Conservation (phyloP, 805 yeast genomes). For the Yamadazyma kitorensis region DNA sequence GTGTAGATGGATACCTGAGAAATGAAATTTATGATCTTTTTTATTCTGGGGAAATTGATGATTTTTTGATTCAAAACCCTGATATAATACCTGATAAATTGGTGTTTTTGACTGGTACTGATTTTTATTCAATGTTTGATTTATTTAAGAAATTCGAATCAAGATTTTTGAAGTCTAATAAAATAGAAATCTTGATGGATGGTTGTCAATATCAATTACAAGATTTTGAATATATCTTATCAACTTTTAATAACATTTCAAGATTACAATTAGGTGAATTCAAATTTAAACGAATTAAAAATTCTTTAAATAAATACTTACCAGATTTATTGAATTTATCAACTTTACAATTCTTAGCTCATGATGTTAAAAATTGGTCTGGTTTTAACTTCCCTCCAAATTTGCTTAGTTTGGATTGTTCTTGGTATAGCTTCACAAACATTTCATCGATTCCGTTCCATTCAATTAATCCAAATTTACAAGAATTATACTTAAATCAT, state of each 20-base stretch:
- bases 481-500: slow-evolving; percentile 31
- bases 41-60: slow-evolving; percentile 29
- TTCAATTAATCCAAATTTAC: slow-evolving; percentile 19
- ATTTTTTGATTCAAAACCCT: slow-evolving; percentile 26
- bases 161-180: slow-evolving; percentile 13
- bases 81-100: slow-evolving; percentile 26
- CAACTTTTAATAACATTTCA: slow-evolving; percentile 21
- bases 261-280: slow-evolving; percentile 29
- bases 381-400: slow-evolving; percentile 22
- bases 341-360: slow-evolving; percentile 33
- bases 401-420: slow-evolving; percentile 29
- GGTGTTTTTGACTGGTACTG: slow-evolving; percentile 30
- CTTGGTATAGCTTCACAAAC: slow-evolving; percentile 30
- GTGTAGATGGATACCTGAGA: slow-evolving; percentile 3
- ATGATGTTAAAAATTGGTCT: slow-evolving; percentile 28
- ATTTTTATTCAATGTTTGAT: slow-evolving; percentile 24
- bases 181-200: slow-evolving; percentile 30
- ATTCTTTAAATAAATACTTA: slow-evolving; percentile 7
- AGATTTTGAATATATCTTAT: slow-evolving; percentile 17
- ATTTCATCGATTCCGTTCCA: slow-evolving; percentile 21
- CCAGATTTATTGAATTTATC: slow-evolving; percentile 14
- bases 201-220: slow-evolving; percentile 17
- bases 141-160: slow-evolving; percentile 20
- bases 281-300: slow-evolving; percentile 14
- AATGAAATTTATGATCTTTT: slow-evolving; percentile 16